phyloP scores from a whole-genome alignment of 805 yeast genomes.

The Candida takata region DNA sequence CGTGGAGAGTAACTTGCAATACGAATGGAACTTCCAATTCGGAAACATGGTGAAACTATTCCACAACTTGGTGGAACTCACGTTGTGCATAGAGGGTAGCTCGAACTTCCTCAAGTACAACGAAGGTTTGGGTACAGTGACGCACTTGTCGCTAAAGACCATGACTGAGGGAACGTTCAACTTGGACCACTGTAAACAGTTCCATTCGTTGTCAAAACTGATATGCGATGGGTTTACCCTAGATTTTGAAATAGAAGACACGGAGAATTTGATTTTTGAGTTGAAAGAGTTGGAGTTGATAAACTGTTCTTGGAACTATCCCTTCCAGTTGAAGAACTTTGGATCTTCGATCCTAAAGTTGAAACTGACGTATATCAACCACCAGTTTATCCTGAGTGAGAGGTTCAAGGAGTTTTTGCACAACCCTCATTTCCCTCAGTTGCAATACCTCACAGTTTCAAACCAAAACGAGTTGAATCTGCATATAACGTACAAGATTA shows the following conservation, averaged over 20 bases:
- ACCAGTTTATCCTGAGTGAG: conserved; percentile 30
- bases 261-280: conserved; percentile 14
- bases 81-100: conserved; percentile 23
- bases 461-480: conserved; percentile 24
- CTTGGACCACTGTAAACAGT: conserved; percentile 36
- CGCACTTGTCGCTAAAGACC: conserved; percentile 19
- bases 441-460: conserved; percentile 23
- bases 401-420: conserved; percentile 27
- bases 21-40: conserved; percentile 31
- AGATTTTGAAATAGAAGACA: conserved; percentile 33
- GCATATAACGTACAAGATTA: conserved; percentile 27
- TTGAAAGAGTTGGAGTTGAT: conserved; percentile 25
- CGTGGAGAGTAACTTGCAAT: conserved; percentile 23
- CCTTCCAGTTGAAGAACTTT: conserved; percentile 35
- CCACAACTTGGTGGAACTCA: conserved; percentile 18
- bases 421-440: conserved; percentile 23
- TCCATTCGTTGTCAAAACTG: conserved; percentile 28
- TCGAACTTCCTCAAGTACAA: conserved; percentile 31
- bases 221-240: conserved; percentile 33
- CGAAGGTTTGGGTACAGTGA: conserved; percentile 7
- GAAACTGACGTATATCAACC: conserved; percentile 23
- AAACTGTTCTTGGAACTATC: conserved; percentile 53
- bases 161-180: conserved; percentile 28
- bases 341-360: conserved; percentile 22
- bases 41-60: conserved; percentile 20